Conservation (phyloP, 306 rosid species). For the Chamaecrista fasciculata region DNA sequence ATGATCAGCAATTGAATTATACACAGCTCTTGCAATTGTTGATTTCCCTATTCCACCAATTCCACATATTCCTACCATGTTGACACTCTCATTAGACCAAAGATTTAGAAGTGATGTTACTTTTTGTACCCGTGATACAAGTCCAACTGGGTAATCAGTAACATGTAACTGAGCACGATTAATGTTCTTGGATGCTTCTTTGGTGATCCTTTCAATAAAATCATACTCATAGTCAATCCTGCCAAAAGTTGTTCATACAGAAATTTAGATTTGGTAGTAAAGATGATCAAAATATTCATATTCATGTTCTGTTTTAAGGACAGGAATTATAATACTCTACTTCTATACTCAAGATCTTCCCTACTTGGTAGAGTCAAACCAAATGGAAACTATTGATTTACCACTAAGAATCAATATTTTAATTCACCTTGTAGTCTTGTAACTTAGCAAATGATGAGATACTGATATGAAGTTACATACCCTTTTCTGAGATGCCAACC, state of each 20-base stretch:
- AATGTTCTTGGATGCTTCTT: neutral
- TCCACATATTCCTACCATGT: conserved; percentile 9
- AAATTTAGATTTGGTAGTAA: neutral
- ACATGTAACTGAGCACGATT: neutral
- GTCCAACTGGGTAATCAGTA: neutral
- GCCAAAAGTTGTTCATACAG: neutral
- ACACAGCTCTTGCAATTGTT: neutral
- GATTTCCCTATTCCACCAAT: conserved; percentile 16
- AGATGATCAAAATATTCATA: neutral
- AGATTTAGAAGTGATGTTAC: neutral
- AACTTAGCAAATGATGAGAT: too few relatives aligned
- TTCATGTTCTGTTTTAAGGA: too few relatives aligned
- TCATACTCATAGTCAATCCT: too few relatives aligned
- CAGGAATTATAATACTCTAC: too few relatives aligned
- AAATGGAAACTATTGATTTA: too few relatives aligned
- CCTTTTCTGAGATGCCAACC: neutral
- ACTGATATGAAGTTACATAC: neutral
- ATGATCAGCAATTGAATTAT: neutral
- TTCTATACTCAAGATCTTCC: too few relatives aligned
- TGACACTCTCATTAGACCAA: neutral
- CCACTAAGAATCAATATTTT: too few relatives aligned
- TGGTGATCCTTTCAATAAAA: neutral
- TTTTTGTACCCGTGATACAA: neutral
- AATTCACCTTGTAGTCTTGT: too few relatives aligned
- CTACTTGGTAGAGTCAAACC: too few relatives aligned